Conservation (phyloP, 352 stramenopile genomes). For the Phytopythium ostracodes region DNA sequence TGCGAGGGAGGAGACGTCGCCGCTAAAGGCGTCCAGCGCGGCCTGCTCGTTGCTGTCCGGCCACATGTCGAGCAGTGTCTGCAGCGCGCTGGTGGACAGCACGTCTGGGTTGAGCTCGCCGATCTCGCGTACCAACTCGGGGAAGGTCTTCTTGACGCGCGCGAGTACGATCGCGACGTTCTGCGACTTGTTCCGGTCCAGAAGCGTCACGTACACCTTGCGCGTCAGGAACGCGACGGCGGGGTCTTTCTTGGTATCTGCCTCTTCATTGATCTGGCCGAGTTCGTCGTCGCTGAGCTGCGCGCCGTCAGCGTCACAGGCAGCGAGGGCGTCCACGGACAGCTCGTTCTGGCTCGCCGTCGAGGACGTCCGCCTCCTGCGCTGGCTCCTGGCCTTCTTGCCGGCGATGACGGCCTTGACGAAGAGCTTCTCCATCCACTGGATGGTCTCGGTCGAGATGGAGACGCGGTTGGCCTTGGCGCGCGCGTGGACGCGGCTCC, state of each 20-base stretch:
- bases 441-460: constrained; percentile 58
- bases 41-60: constrained; percentile 69
- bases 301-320: neutral
- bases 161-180: constrained; percentile 81
- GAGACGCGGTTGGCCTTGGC: constrained; percentile 23
- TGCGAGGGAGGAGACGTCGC: constrained; percentile 42
- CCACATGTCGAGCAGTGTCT: constrained; percentile 83
- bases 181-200: constrained; percentile 84
- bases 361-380: neutral
- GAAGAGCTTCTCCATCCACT: constrained; percentile 73
- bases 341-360: neutral
- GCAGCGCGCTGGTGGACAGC: constrained; percentile 58
- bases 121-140: constrained; percentile 56
- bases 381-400: constrained; percentile 10
- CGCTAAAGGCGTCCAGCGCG: constrained; percentile 56
- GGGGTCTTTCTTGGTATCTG: constrained; percentile 15
- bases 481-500: constrained; percentile 32
- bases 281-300: neutral
- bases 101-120: constrained; percentile 60
- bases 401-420: constrained; percentile 41
- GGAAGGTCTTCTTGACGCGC: constrained; percentile 60
- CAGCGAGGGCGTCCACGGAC: neutral
- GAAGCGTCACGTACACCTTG: constrained; percentile 56
- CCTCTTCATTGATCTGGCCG: neutral
- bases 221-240: constrained; percentile 28